Percentiles rank a stretch among this genome's conserved stretches.
phyloP scores from a whole-genome alignment of 768 basidiomycete genomes.

The Cystofilobasidium capitatum region DNA sequence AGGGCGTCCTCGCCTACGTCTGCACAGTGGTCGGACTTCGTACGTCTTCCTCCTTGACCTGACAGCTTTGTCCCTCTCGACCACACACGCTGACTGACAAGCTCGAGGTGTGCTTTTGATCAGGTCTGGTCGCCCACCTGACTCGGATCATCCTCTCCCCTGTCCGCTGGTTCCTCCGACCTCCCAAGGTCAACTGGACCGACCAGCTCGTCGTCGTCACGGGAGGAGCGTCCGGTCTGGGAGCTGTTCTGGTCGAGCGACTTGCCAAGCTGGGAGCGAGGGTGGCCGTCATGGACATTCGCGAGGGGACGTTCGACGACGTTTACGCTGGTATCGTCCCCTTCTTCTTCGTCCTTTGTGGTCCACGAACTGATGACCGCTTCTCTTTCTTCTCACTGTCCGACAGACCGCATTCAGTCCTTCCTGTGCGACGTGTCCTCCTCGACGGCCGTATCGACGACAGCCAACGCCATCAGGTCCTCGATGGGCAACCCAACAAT shows the following conservation, averaged over 20 bases:
- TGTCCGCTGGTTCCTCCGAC: not conserved
- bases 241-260: conserved; percentile 77
- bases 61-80: too few relatives aligned
- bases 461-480: too few relatives aligned
- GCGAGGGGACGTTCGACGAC: not conserved
- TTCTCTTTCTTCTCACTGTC: not conserved
- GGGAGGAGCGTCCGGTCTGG: conserved; percentile 83
- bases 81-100: too few relatives aligned
- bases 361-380: not conserved
- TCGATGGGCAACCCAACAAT: conserved; percentile 82
- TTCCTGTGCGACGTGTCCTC: too few relatives aligned
- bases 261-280: conserved; percentile 69
- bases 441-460: too few relatives aligned
- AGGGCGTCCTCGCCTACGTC: too few relatives aligned
- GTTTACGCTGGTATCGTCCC: too few relatives aligned
- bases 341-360: not conserved
- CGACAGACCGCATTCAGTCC: too few relatives aligned
- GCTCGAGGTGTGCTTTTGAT: not conserved
- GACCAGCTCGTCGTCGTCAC: conserved; percentile 85
- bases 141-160: conserved; percentile 1
- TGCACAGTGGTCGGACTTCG: too few relatives aligned
- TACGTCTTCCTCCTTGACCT: too few relatives aligned
- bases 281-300: conserved; percentile 77
- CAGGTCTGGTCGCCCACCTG: conserved; percentile 11
- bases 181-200: conserved; percentile 60